phyloP scores from a whole-genome alignment of 345 rosid species.

The Ricinus communis region DNA sequence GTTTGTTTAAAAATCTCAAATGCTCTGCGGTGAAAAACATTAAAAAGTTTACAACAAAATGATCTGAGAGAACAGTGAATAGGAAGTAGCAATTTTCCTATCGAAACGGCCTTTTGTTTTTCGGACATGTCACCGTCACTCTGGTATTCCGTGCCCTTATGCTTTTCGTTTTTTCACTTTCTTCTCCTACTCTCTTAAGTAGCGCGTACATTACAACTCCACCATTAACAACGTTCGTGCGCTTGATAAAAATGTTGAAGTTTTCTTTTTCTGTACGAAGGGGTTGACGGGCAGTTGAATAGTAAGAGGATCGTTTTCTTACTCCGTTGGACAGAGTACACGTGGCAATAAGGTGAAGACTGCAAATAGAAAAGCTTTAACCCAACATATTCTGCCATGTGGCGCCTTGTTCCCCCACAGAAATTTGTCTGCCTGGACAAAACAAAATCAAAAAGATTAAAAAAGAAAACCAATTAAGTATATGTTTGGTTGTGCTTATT shows the following conservation, averaged over 20 bases:
- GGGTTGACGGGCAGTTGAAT: not conserved
- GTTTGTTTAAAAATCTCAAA: no score
- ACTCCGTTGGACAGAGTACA: not conserved
- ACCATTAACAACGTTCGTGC: not conserved
- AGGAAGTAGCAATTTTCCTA: no score
- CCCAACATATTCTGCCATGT: conserved; percentile 23
- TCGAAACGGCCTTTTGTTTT: not conserved
- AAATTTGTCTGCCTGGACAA: not conserved
- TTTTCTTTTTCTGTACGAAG: not conserved
- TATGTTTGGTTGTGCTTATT: no score
- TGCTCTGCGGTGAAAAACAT: no score
- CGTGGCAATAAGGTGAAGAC: not conserved
- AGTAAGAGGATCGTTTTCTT: not conserved
- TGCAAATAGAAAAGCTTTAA: not conserved
- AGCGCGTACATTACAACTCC: not conserved
- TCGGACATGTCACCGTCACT: conserved; percentile 13
- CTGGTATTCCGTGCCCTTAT: conserved; percentile 32
- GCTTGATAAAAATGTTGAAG: no score
- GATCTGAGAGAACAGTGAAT: no score
- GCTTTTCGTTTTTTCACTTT: not conserved
- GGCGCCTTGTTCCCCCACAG: not conserved
- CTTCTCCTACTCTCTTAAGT: not conserved
- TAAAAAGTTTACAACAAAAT: no score
- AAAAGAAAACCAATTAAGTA: no score
- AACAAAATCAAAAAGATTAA: no score